Conservation (phyloP, 306 rosid genomes). For the Cucumis hystrix region DNA sequence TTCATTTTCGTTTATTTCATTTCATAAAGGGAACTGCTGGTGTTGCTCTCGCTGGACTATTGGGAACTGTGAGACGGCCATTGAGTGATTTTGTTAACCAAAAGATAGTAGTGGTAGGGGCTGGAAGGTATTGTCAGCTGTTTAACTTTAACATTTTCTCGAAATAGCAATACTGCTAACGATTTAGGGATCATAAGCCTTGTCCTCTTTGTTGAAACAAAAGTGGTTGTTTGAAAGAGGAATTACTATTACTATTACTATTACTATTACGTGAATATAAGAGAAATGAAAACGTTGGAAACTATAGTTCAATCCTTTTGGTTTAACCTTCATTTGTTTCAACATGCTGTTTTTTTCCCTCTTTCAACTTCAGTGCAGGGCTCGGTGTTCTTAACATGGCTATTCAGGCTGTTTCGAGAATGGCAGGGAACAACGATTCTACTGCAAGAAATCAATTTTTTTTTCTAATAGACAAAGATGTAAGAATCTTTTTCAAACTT, state of each 20-base stretch:
- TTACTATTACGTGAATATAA: background rate
- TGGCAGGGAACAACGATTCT: constrained; percentile 46
- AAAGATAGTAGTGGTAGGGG: constrained; percentile 96
- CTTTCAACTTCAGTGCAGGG: constrained; percentile 67
- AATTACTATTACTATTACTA: background rate
- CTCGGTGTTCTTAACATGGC: constrained; percentile 88
- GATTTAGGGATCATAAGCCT: constrained; percentile 9
- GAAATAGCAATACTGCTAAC: constrained; percentile 9
- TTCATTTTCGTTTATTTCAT: constrained; percentile 15
- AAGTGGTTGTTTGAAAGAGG: background rate
- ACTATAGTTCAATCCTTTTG: background rate
- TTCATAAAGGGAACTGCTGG: constrained; percentile 90
- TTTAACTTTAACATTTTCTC: background rate
- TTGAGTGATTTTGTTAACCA: constrained; percentile 70
- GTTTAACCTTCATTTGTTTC: background rate
- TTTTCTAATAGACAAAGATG: constrained; percentile 82
- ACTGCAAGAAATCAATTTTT: constrained; percentile 59
- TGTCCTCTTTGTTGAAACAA: constrained; percentile 7
- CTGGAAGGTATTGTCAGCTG: constrained; percentile 65
- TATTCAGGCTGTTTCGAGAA: constrained; percentile 66
- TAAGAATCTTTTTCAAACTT: constrained; percentile 20
- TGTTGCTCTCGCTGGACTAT: constrained; percentile 96
- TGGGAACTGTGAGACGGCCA: constrained; percentile 86
- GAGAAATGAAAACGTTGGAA: background rate
- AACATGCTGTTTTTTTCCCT: background rate